Percentiles rank a stretch among this genome's conserved stretches.
Evolutionary conservation across 345 rosid species (phyloP).

Genomic region (Bretschneidera sinensis): DNA sequence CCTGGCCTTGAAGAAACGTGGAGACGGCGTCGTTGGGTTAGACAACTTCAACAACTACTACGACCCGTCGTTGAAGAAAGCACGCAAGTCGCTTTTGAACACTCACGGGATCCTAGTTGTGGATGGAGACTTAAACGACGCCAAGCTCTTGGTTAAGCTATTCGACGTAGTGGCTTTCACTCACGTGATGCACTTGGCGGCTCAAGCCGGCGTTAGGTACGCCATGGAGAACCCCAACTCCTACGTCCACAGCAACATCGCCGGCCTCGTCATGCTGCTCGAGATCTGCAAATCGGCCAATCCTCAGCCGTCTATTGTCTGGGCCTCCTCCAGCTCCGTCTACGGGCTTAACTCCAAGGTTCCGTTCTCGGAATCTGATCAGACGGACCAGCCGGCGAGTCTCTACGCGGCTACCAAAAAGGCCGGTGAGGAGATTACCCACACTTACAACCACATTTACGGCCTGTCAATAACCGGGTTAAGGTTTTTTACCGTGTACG

Average conservation of each 20-base stretch:
- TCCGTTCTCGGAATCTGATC: constrained; percentile 67
- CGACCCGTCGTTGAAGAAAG: constrained; percentile 62
- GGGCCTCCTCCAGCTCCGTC: constrained; percentile 89
- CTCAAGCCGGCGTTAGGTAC: constrained; percentile 86
- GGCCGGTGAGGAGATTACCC: constrained; percentile 80
- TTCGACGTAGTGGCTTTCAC: constrained; percentile 75
- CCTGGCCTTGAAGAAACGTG: constrained; percentile 53
- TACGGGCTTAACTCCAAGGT: constrained; percentile 68
- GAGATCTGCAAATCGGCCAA: constrained; percentile 64
- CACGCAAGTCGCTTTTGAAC: constrained; percentile 35
- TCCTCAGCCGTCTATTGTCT: constrained; percentile 75
- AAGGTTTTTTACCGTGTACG: constrained; percentile 79
- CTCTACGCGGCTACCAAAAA: constrained; percentile 85
- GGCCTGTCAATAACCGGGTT: constrained; percentile 76
- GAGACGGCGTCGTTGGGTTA: constrained; percentile 77
- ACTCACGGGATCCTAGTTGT: constrained; percentile 48
- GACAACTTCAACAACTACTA: constrained; percentile 76
- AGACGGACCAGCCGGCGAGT: constrained; percentile 77
- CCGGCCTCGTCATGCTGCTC: constrained; percentile 64
- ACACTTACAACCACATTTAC: constrained; percentile 77
- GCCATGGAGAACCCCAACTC: constrained; percentile 75
- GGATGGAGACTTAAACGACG: constrained; percentile 73
- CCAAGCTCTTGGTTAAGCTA: constrained; percentile 46
- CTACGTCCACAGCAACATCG: constrained; percentile 71
- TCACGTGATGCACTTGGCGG: constrained; percentile 85